Evolutionary conservation across 2,329 filamentous ascomycete genomes (phyloP), one percentile per base, ranked within the genome.

Genomic region (Reticulascus tulasneorum): DNA sequence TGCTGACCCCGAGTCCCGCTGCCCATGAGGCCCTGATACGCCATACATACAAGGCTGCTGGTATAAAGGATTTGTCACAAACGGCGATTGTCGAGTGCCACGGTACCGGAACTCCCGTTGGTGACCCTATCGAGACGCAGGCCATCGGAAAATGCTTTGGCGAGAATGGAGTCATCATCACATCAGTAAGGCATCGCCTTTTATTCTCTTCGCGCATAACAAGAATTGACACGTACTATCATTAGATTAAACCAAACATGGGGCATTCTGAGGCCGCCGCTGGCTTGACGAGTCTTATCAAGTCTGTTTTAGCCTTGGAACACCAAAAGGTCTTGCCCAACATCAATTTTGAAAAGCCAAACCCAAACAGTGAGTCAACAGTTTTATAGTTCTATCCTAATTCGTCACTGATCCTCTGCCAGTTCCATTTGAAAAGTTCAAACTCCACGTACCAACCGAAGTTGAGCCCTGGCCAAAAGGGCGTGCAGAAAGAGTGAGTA

Each of bases 51-150:
- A 19, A 34, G 13, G 35, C 37, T n/a, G 45, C 45, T 5, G 45
- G 44, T 3, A n/a, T 47, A 38, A 38, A 35, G 4, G 46, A 43
- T 18, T 20, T 45, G 6, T 28, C 35, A 8, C 29, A 53, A 26
- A 59, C 56, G 1, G 52, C 44, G 2, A 53, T 53, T 20, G 35
- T 62, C 2, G 60, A 71, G 40, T 60, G 58, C 18, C 69, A 73
- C 23, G 69, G 66, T 0, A 71, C 69, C 0, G 67, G 67, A 1
- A 73, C 69, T 0, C 35, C 47, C 3, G 55, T 52, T 0, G 69
- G 69, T 0, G 69, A 72, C 32, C 63, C 62, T 0, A 48, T 61
- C 3, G 68, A 71, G 35, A 52, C 59, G 1, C 37, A 35, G 0
- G 62, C 63, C 1, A 53, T 71, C 5, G 49, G 46, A 1, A 39